A percentile compares a stretch with the other conserved stretches of the same genome.
These are phyloP conservation scores for Dillenia turbinata DNA, from an alignment of 164 flowering plant genomes.

Conservation along the genomic window DNA sequence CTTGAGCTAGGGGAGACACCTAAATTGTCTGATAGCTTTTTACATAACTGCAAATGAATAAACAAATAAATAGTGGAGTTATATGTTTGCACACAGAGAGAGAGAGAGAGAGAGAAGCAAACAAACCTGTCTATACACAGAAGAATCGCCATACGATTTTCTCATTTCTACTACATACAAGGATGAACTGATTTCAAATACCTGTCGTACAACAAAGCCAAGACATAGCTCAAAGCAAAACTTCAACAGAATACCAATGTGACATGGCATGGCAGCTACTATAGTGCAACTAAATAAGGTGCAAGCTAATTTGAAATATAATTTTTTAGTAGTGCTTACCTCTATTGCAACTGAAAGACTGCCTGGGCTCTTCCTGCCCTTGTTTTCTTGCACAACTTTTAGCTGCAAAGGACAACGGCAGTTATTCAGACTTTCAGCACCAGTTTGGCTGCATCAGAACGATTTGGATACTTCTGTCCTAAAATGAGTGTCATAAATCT, in stretches of 20 bases:
- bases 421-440: too few relatives aligned
- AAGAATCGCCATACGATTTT: constrained; percentile 77
- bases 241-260: background rate
- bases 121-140: constrained; percentile 73
- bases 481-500: too few relatives aligned
- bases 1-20: constrained; percentile 36
- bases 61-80: background rate
- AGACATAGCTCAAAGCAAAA: background rate
- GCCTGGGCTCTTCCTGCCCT: constrained; percentile 33
- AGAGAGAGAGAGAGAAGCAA: background rate
- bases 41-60: constrained; percentile 61
- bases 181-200: constrained; percentile 78
- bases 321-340: constrained; percentile 27
- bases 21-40: constrained; percentile 56
- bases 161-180: constrained; percentile 83
- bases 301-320: too few relatives aligned
- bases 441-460: too few relatives aligned
- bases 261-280: too few relatives aligned
- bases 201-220: constrained; percentile 31
- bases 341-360: constrained; percentile 70
- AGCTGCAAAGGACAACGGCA: constrained; percentile 36
- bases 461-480: too few relatives aligned
- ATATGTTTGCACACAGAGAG: background rate
- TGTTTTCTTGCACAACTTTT: constrained; percentile 53
- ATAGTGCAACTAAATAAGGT: too few relatives aligned